Base-by-base conservation (phyloP, 805 yeast species). In the Wickerhamomyces mucosus region DNA sequence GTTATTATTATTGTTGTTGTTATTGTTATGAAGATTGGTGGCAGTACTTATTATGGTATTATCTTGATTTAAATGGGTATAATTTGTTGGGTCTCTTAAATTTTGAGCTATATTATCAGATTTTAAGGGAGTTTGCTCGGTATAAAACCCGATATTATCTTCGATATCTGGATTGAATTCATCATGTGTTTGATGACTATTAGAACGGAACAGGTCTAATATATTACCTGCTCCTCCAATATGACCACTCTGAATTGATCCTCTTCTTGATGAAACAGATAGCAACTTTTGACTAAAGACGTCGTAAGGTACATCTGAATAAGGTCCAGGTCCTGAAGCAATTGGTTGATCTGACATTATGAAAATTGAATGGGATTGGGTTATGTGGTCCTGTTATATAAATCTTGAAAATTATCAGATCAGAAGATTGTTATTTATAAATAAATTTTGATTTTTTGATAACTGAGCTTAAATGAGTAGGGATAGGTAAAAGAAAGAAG, bases 241-340 rank as follows among this genome's bases (percentile, higher is more conserved):
- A 22, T 35, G 36, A 12, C 33, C 28, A 17, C 43, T 39, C 21
- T 35, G 26, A 6, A 45, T 32, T 1, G 54, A 48, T 21, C 33
- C 39, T 15, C 48, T 37, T 36, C 51, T 42, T 6, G 41, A 25
- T 6, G 38, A 38, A 5, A 16, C 26, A 8, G 26, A 33, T 20
- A 46, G 29, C 29, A 48, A 32, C 24, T 47, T 46, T 24, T 45
- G 44, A 1, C 46, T 39, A 33, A 42, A 38, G 2, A 42, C 34
- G 29, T 46, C 50, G 14, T 38, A 25, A 9, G 51, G 45, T 21
- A 46, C 45, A 16, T 48, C 51, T 18, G 35, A 28, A 25, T 40
- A 47, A 5, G 50, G 44, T 8, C 43, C 51, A 5, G 53, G 48
- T 18, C 51, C 50, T 19, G 46, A 31, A 12, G 46, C 18, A 19